Base-by-base conservation (phyloP, 2,329 filamentous ascomycete species). In the Colletotrichum sojae region DNA sequence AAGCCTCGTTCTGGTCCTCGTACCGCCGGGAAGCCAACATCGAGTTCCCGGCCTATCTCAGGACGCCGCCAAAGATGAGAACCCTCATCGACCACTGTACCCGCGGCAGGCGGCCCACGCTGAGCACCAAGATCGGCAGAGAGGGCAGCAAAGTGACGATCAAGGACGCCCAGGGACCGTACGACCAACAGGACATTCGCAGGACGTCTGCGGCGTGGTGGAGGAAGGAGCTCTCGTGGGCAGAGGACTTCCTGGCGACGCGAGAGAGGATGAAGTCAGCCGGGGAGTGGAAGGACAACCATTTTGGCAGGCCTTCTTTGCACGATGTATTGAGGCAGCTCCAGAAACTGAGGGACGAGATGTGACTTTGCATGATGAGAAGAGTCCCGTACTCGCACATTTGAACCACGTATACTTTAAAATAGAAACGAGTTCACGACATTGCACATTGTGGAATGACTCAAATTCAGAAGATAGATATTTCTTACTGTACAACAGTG, bases 1-100 rank as follows among this genome's bases (percentile, higher is more conserved):
- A 82, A 69, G 84, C 85, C 2, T 84, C 86, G 4, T 82, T 88
- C 13, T 90, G 88, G 88, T 83, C 88, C 71, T 90, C 88, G 53
- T 90, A 90, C 74, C 80, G 79, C 16, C 85, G 83, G 77, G 88
- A 90, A 74, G 85, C 88, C 2, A 79, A 84, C 16, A 78, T 87
- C 13, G 86, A 88, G 75, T 90, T 90, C 63, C 88, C 88, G 0
- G 78, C 79, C 9, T 90, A 85, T 74, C 73, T 73, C 15, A 77
- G 76, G 36, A 88, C 87, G 6, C 87, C 86, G 1, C 73, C 72
- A 16, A 77, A 76, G 36, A 77, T 89, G 59, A 79, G 83, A 36
- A 73, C 73, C 6, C 80, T 89, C 52, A 86, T 89, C 62, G 82
- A 86, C 69, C 77, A 79, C 22, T 89, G 87, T 72, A 89, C 87